Evolutionary conservation across 1,284 basidiomycete genomes (phyloP).

Genomic region (Salmacisia buchloeana): DNA sequence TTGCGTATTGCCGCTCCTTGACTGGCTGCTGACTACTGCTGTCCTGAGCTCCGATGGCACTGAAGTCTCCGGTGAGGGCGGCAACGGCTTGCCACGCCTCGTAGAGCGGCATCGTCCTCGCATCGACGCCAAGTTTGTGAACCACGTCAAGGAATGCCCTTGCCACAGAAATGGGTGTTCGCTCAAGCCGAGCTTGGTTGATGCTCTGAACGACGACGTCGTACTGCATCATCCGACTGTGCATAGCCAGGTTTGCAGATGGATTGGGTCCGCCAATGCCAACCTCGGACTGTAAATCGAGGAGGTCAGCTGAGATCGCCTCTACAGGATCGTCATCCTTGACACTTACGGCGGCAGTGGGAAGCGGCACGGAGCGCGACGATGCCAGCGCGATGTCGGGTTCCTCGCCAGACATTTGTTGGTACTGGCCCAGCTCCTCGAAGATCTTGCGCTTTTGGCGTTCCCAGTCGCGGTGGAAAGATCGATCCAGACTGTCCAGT

Average conservation of each 20-base stretch:
- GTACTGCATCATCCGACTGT: constrained; percentile 45
- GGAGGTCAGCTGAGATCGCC: not conserved
- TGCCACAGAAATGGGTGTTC: constrained; percentile 27
- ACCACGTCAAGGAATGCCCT: constrained; percentile 40
- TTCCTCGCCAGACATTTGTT: constrained; percentile 16
- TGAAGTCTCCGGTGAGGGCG: constrained; percentile 54
- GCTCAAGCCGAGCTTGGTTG: constrained; percentile 41
- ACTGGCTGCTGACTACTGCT: constrained; percentile 35
- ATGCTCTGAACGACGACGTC: constrained; percentile 38
- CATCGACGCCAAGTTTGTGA: constrained; percentile 26
- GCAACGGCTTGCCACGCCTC: constrained; percentile 53
- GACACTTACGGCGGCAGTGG: too few relatives aligned
- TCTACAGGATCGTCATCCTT: not conserved
- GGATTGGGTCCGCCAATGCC: not conserved
- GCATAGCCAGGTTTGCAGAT: constrained; percentile 24
- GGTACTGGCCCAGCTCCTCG: constrained; percentile 69
- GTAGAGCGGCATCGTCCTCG: constrained; percentile 49
- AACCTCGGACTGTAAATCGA: not conserved
- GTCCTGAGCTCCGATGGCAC: constrained; percentile 51
- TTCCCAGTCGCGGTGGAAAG: constrained; percentile 78
- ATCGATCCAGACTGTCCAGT: constrained; percentile 69
- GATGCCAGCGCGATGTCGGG: too few relatives aligned
- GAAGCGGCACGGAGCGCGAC: too few relatives aligned
- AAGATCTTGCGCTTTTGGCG: constrained; percentile 79
- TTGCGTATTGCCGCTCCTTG: constrained; percentile 54